Base-by-base conservation (phyloP, 805 yeast species). In the Ogataea allantospora region DNA sequence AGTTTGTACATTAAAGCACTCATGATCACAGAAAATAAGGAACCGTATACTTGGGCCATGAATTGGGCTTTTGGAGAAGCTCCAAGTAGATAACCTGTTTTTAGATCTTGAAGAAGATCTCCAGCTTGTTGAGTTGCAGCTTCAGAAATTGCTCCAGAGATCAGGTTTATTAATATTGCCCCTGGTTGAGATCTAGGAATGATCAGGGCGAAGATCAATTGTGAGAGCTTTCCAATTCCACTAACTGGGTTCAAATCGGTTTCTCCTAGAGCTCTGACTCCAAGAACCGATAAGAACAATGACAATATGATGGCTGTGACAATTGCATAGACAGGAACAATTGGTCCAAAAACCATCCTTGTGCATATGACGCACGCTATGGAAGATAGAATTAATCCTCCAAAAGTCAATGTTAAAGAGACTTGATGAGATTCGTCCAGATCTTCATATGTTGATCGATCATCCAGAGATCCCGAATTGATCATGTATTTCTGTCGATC, bases 91-190 rank as follows among this genome's bases (percentile, higher is more conserved):
- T 86, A 91, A 0, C 98, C 98, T 0, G 99, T 89, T 59, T 93
- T 93, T 50, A 91, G 69, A 63, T 93, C 98, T 66, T 91, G 99
- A 95, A 93, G 86, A 55, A 91, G 69, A 63, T 91, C 99, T 20
- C 99, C 98, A 2, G 98, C 97, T 63, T 91, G 99, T 65, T 93
- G 98, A 2, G 99, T 96, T 7, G 98, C 98, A 0, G 98, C 97
- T 65, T 91, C 99, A 1, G 98, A 95, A 27, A 91, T 80, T 10
- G 96, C 99, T 12, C 99, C 99, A 4, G 97, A 96, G 1, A 91
- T 83, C 33, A 91, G 67, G 56, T 91, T 93, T 30, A 88, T 78
- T 27, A 91, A 65, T 5, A 93, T 87, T 8, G 88, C 77, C 2
- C 95, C 88, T 1, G 95, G 95, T 41, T 80, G 84, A 30, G 68